Evolutionary conservation across 257 asterid genomes (phyloP), one percentile per base, ranked within the genome.

Genomic region (Verbascum thapsus): DNA sequence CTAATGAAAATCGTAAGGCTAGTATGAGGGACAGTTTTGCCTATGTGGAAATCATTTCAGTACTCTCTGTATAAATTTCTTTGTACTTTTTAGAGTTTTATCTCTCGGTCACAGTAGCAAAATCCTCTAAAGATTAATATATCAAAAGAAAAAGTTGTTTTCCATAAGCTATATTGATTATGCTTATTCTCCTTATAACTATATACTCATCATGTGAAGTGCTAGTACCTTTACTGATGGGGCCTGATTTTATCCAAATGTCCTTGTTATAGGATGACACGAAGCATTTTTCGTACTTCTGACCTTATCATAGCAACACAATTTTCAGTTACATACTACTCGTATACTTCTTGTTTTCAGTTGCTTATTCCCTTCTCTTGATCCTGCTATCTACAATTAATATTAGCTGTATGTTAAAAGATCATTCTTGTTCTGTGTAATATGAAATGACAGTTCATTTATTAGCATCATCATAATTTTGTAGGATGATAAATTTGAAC

Each of bases 401-500:
- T 53, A 45, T 43, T 2, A 41, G 66, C 61, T 34, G 39, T 48
- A 20, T 37, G 56, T 41, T 37, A 39, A 19, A 30, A n/a, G 15
- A 16, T 53, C 15, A 15, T 66, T 26, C 32, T 26, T 26, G 20
- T 43, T 54, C 20, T 18, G 8, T 16, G 51, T 12, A 38, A 7
- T 10, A 22, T 50, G 58, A 44, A 44, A 58, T 60, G 6, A 30
- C 13, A 13, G 34, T 41, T 37, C 18, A 30, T 59, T 44, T 23
- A 53, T 32, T 48, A 19, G 42, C 63, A 38, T 42, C 61, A 30
- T 17, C 55, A 53, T 53, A 62, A 63, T 69, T 51, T 13, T 22
- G 76, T 75, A 90, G 98, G 96, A 88, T 72, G 98, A 88, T 53
- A 86, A 79, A 66, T 82, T 89, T 57, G 95, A 89, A 78, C 80